phyloP scores from a whole-genome alignment of 257 asterid genomes.

The Solanum rostratum region DNA sequence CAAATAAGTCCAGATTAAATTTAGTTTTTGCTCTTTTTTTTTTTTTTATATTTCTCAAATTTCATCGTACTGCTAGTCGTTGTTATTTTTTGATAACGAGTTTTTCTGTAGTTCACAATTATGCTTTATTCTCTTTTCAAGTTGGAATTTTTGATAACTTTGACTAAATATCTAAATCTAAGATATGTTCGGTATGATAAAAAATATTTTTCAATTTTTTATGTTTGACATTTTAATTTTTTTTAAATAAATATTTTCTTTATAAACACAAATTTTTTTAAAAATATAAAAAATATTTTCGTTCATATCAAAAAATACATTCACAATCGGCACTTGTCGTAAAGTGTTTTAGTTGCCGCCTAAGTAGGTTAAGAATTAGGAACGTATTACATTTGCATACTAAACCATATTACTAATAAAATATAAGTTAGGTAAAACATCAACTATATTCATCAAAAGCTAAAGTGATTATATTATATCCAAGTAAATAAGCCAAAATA shows the following conservation, averaged over 20 bases:
- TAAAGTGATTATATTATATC: background rate
- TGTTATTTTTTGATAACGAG: too few relatives aligned
- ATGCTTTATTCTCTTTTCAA: too few relatives aligned
- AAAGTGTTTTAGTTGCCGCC: background rate
- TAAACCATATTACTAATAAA: background rate
- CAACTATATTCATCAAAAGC: slow-evolving; percentile 1
- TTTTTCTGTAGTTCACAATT: too few relatives aligned
- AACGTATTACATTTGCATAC: background rate
- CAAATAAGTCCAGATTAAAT: too few relatives aligned
- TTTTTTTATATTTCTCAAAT: too few relatives aligned
- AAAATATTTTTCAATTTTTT: too few relatives aligned
- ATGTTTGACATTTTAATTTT: too few relatives aligned
- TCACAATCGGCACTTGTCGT: background rate
- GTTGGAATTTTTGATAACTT: background rate
- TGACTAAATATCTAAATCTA: background rate
- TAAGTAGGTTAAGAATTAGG: background rate
- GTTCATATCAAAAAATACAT: background rate
- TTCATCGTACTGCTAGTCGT: too few relatives aligned
- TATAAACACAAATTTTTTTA: too few relatives aligned
- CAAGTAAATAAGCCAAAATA: background rate
- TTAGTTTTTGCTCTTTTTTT: too few relatives aligned
- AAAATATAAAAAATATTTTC: background rate
- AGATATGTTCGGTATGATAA: too few relatives aligned
- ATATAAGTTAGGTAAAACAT: slow-evolving; percentile 23
- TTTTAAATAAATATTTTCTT: too few relatives aligned